Evolutionary conservation across 805 yeast species (phyloP), one percentile per base, ranked within the genome.

Genomic region (Ogataea methylovora): DNA sequence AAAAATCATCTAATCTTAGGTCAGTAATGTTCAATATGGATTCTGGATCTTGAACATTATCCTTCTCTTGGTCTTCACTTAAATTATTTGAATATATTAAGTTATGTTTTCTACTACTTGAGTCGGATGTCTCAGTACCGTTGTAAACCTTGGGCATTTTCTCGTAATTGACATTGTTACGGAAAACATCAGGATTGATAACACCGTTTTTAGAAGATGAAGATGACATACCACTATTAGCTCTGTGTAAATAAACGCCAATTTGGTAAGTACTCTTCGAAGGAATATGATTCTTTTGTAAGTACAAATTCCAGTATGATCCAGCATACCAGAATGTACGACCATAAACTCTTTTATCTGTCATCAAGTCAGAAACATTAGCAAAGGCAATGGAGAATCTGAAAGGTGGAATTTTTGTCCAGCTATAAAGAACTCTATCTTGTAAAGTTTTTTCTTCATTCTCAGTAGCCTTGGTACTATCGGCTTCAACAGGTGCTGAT

Each of bases 321-420:
- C 79, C 79, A n/a, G 77, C 76, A 44, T 72, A 73, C 76, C 78
- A 73, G 23, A 71, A 56, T 0, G 75, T 65, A 38, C 66, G 63
- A 8, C 73, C 68, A 42, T 73, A 73, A 2, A 69, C 68, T 27
- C 78, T 52, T 43, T 63, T 67, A 13, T 65, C 72, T 1, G 67
- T 59, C 12, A 57, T 51, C 13, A 73, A 52, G 10, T 61, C 62
- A 3, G 70, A 62, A 3, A 73, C 63, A 34, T 69, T 63, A 8
- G 67, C 60, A 49, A 73, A 73, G 4, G 73, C 69, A 32, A 72
- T 62, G 0, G 76, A 67, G 44, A 73, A 71, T 35, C 79, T 49
- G 44, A 67, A 72, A 1, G 79, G 79, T 5, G 79, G 79, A 27
- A 63, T 60, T 25, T 58, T 56, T 0, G 78, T 58, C 56, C 67